Percentiles rank a stretch among this genome's conserved stretches.
These are phyloP conservation scores for Pseudogymnoascus sp. DNA, from an alignment of 2,329 filamentous ascomycete genomes.

Conservation along the genomic window DNA sequence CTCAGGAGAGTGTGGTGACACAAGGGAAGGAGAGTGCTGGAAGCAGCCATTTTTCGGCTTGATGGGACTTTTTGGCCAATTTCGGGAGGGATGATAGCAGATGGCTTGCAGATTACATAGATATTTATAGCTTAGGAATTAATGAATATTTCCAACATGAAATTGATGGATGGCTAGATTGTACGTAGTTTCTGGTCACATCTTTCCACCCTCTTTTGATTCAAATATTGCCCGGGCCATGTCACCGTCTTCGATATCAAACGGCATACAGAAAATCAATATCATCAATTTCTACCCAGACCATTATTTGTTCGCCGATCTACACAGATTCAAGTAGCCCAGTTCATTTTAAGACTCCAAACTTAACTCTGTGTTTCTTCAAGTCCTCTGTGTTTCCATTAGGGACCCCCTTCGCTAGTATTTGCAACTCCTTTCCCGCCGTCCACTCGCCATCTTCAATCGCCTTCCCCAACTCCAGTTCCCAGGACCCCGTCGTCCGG, in stretches of 20 bases:
- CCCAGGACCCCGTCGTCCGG: neutral
- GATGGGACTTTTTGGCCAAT: neutral
- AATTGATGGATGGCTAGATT: neutral
- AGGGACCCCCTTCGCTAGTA: neutral
- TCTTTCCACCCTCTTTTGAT: neutral
- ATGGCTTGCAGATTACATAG: conserved; percentile 6
- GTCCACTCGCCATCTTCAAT: conserved; percentile 1
- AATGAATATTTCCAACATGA: neutral
- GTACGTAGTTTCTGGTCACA: neutral
- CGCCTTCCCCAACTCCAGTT: neutral
- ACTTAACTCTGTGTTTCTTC: neutral
- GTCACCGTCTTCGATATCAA: neutral
- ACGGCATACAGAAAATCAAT: neutral
- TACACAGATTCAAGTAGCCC: neutral
- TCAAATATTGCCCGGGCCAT: too few relatives aligned
- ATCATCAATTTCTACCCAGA: neutral
- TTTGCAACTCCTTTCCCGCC: neutral
- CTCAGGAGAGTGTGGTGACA: neutral
- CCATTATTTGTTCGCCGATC: neutral
- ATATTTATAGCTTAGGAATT: conserved; percentile 9
- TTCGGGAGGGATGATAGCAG: neutral
- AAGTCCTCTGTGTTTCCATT: neutral
- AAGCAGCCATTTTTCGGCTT: neutral
- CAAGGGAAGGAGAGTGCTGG: neutral
- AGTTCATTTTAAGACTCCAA: neutral